phyloP scores from a whole-genome alignment of 129 eudicot genomes.

The Ambrosia artemisiifolia region DNA sequence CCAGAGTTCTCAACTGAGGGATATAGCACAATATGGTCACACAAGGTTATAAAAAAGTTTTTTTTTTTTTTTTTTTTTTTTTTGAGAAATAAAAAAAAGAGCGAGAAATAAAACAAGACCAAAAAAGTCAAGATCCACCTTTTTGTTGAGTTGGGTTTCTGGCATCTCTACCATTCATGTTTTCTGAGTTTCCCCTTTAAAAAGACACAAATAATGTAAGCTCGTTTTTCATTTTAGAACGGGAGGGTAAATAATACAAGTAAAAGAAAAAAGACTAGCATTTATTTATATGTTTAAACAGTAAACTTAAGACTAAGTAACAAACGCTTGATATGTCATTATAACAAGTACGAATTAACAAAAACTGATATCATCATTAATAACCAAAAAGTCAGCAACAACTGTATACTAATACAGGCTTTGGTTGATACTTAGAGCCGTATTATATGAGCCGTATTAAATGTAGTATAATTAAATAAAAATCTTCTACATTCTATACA shows the following conservation, averaged over 20 bases:
- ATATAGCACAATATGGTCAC: neutral
- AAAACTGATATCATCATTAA: neutral
- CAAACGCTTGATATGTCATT: neutral
- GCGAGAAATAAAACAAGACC: slow-evolving; percentile 4
- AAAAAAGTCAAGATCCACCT: slow-evolving; percentile 39
- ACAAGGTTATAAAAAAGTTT: neutral
- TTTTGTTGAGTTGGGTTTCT: slow-evolving; percentile 44
- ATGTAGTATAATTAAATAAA: neutral
- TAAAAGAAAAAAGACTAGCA: neutral
- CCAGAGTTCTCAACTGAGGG: slow-evolving; percentile 37
- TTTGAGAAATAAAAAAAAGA: too few relatives aligned
- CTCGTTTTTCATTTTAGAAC: neutral
- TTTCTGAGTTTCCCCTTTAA: slow-evolving; percentile 48
- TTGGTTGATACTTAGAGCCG: neutral
- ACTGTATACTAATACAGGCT: slow-evolving; percentile 2
- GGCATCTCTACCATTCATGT: slow-evolving; percentile 38
- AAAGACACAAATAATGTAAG: neutral
- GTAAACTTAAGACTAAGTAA: neutral
- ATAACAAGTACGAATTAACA: slow-evolving; percentile 4
- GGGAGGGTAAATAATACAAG: neutral
- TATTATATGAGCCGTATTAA: neutral
- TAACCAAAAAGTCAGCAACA: slow-evolving; percentile 7
- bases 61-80: too few relatives aligned
- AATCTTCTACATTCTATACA: neutral
- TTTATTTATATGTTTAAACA: neutral